Conservation (phyloP, 495 filamentous ascomycete genomes). For the Podospora comata region DNA sequence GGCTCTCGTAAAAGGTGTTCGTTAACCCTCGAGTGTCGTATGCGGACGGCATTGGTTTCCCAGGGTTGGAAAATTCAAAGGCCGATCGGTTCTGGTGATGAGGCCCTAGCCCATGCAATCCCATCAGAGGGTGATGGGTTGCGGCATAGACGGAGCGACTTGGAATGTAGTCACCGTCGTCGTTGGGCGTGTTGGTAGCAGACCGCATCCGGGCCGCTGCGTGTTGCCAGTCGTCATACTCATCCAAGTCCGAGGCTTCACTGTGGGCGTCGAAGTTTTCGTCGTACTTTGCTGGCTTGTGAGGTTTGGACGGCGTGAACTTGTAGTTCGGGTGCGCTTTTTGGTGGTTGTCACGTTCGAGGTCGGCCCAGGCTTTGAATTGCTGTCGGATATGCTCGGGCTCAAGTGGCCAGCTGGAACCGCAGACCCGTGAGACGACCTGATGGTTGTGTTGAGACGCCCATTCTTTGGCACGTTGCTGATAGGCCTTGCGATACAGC, state of each 20-base stretch:
- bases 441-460: conserved; percentile 91
- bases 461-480: conserved; percentile 79
- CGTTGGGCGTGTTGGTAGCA: conserved; percentile 31
- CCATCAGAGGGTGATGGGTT: conserved; percentile 27
- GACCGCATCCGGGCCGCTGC: conserved; percentile 30
- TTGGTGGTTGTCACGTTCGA: conserved; percentile 83
- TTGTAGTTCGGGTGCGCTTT: conserved; percentile 90
- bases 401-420: conserved; percentile 83
- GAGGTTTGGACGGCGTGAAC: conserved; percentile 80
- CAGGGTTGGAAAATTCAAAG: conserved; percentile 61
- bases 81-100: conserved; percentile 49
- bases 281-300: conserved; percentile 45
- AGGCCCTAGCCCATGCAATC: conserved; percentile 32
- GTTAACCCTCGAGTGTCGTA: conserved; percentile 51
- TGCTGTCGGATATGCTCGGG: conserved; percentile 64
- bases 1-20: conserved; percentile 51
- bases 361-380: conserved; percentile 75
- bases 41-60: conserved; percentile 53
- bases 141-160: conserved; percentile 30
- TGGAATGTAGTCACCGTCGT: conserved; percentile 37
- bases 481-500: conserved; percentile 92
- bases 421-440: conserved; percentile 79
- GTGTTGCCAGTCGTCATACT: conserved; percentile 33
- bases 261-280: conserved; percentile 34
- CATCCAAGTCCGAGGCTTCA: conserved; percentile 38